Evolutionary conservation across 169 alveolate species (phyloP), one percentile per base, ranked within the genome.

Genomic region (Babesia caballi): DNA sequence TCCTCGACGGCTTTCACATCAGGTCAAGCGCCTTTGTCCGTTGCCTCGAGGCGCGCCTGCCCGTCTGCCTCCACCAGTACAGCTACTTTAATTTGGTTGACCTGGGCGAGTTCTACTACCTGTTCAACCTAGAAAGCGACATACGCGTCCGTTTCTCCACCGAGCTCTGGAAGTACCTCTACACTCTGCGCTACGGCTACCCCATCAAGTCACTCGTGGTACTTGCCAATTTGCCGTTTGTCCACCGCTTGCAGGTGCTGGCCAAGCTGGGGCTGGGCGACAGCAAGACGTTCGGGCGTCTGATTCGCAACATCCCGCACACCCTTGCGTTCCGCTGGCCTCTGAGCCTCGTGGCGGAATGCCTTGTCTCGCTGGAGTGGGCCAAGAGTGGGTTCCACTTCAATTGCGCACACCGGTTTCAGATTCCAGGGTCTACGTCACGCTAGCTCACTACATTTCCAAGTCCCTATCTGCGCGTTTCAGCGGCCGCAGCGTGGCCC

Each of bases 251-350:
- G 7, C 52, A 78, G 87, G 83, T 78, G 15, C 58, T 78, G 49
- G 35, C 67, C 35, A 52, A 50, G 50, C 25, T 81, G 27, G 75
- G 68, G 11, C 69, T 49, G 19, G 71, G 81, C 21, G 88, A 81
- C 33, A 23, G 47, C 23, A 53, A 41, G 38, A 81, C 84, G 6
- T 81, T 49, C 36, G 80, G 80, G 19, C 46, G 88, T 3, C 32
- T 81, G 60, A 71, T 72, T 27, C 58, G 88, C 28, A 81, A 81
- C 57, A 72, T 81, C 2, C 88, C 88, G 28, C 53, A 67, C 4
- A 81, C 74, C 8, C 66, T 81, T 32, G 71, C 88, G 14, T 81
- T 81, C 73, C 71, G 69, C 12, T 71, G 83, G 83, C 66, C 70
- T 12, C 32, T 66, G 40, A 73, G 42, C 9, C 54, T 81, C 14